phyloP scores from a whole-genome alignment of 176 grass and related monocot genomes.

The Sorghum bicolor region Sorghum_bicolor_NCBIv3 NC_012872.2:51900501-51901000 shows the following conservation, averaged over 20 bases:
- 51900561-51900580: slow-evolving; percentile 92
- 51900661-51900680: slow-evolving; percentile 63
- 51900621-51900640: slow-evolving; percentile 22
- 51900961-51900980: neutral
- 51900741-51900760: slow-evolving; percentile 95
- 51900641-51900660: slow-evolving; percentile 2
- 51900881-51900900: neutral
- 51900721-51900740: slow-evolving; percentile 98
- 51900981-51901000: slow-evolving; percentile 5
- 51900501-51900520: slow-evolving; percentile 97
- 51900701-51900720: slow-evolving; percentile 85
- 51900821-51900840: neutral
- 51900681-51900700: slow-evolving; percentile 97
- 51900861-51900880: neutral
- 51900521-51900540: slow-evolving; percentile 90
- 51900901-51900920: neutral
- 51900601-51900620: slow-evolving; percentile 45
- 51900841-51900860: neutral
- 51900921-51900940: neutral
- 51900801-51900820: slow-evolving; percentile 26
- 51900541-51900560: slow-evolving; percentile 96
- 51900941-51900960: neutral
- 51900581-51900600: slow-evolving; percentile 98
- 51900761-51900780: slow-evolving; percentile 99
- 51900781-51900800: slow-evolving; percentile 97